phyloP scores from a whole-genome alignment of 495 filamentous ascomycete species.

The Aspergillus leporis region DNA sequence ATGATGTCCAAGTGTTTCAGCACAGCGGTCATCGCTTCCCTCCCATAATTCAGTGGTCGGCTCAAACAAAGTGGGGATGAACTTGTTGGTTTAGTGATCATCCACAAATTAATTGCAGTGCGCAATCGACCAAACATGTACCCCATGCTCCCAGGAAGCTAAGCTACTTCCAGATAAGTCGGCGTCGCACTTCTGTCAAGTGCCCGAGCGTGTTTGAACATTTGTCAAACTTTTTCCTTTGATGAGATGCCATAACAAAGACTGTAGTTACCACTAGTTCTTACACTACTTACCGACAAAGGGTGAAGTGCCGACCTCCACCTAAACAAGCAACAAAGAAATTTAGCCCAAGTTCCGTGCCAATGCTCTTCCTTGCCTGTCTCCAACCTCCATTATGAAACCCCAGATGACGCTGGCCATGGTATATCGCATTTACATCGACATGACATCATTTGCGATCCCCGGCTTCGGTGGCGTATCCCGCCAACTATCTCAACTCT shows the following conservation, averaged over 20 bases:
- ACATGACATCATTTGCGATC: constrained; percentile 24
- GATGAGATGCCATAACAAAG: too few relatives aligned
- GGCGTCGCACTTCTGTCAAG: too few relatives aligned
- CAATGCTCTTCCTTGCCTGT: too few relatives aligned
- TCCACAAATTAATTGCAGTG: background rate
- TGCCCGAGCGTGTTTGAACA: background rate
- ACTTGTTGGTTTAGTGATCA: background rate
- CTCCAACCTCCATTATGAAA: too few relatives aligned
- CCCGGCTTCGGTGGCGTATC: background rate
- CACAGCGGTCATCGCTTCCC: background rate
- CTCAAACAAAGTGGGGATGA: background rate
- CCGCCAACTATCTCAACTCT: background rate
- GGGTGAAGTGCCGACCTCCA: background rate
- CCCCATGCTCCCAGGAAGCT: background rate
- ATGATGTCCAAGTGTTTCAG: background rate
- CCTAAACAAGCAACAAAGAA: background rate
- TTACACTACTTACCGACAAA: too few relatives aligned
- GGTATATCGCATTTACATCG: constrained; percentile 6
- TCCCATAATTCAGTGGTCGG: background rate
- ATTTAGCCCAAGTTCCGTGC: background rate
- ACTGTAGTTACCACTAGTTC: too few relatives aligned
- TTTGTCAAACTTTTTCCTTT: background rate
- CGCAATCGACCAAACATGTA: background rate
- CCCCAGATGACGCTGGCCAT: background rate
- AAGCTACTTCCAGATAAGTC: too few relatives aligned